phyloP scores from a whole-genome alignment of 768 basidiomycete species.

The Ephemerocybe angulata region DNA sequence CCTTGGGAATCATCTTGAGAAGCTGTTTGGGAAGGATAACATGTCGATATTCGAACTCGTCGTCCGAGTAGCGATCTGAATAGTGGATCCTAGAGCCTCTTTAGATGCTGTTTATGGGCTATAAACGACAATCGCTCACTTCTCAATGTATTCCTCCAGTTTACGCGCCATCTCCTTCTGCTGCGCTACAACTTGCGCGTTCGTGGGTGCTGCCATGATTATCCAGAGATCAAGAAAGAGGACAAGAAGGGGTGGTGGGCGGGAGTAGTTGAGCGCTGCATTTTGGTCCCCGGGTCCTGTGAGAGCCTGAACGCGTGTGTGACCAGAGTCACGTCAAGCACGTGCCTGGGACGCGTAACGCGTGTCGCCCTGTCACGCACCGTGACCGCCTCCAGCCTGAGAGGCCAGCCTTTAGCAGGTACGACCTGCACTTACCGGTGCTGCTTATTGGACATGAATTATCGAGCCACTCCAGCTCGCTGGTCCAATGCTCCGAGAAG shows the following conservation, averaged over 20 bases:
- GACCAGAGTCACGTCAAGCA: slow-evolving; percentile 17
- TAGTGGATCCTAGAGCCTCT: slow-evolving; percentile 67
- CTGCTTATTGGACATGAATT: too few relatives aligned
- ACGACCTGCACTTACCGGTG: too few relatives aligned
- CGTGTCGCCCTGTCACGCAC: slow-evolving; percentile 6
- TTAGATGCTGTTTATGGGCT: slow-evolving; percentile 11
- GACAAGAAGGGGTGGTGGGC: neutral
- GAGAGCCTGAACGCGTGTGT: slow-evolving; percentile 19
- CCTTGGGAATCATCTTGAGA: slow-evolving; percentile 88
- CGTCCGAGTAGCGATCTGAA: slow-evolving; percentile 90
- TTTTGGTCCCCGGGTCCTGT: too few relatives aligned
- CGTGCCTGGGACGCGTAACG: slow-evolving; percentile 20
- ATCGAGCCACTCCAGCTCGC: neutral
- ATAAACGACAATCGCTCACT: slow-evolving; percentile 38
- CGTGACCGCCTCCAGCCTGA: too few relatives aligned
- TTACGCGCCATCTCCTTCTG: slow-evolving; percentile 46
- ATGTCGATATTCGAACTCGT: slow-evolving; percentile 92
- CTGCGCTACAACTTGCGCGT: slow-evolving; percentile 27
- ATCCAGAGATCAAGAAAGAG: neutral
- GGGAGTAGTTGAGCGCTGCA: neutral
- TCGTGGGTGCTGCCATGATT: slow-evolving; percentile 26
- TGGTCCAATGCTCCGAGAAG: neutral
- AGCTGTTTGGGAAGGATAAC: slow-evolving; percentile 95
- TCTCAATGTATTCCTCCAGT: slow-evolving; percentile 77
- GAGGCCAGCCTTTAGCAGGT: too few relatives aligned